These are phyloP conservation scores for Raphanus raphanistrum DNA, from an alignment of 345 rosid genomes.

Conservation along the genomic window DNA sequence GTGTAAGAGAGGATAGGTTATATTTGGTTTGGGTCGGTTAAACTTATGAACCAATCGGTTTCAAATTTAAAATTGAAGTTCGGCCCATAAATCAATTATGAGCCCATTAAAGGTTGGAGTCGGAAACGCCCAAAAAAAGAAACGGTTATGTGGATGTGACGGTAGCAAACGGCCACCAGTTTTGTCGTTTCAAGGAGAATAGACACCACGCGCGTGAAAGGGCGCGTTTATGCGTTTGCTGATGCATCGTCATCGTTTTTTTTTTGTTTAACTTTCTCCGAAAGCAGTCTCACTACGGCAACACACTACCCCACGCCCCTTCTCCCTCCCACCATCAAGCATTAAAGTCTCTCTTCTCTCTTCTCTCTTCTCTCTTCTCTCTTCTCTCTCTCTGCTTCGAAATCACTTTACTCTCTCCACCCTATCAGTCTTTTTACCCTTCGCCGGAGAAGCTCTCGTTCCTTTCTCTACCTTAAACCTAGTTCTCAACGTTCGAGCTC, in stretches of 20 bases:
- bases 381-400: slow-evolving; percentile 18
- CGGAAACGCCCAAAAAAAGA: slow-evolving; percentile 34
- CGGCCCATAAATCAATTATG: background rate
- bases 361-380: slow-evolving; percentile 21
- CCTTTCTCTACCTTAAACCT: background rate
- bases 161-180: slow-evolving; percentile 37
- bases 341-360: slow-evolving; percentile 31
- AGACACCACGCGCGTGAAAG: background rate
- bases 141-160: slow-evolving; percentile 39
- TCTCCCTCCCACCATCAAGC: slow-evolving; percentile 37
- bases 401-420: slow-evolving; percentile 31
- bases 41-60: background rate
- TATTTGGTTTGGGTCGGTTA: background rate
- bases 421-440: slow-evolving; percentile 17
- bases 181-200: slow-evolving; percentile 40
- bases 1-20: background rate
- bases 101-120: slow-evolving; percentile 11
- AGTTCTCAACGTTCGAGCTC: slow-evolving; percentile 11
- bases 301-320: slow-evolving; percentile 41
- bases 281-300: slow-evolving; percentile 43
- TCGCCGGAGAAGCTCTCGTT: slow-evolving; percentile 33
- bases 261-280: slow-evolving; percentile 15
- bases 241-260: background rate
- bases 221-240: background rate
- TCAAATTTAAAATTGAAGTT: background rate